These are phyloP conservation scores for Apostasia ramifera DNA, from an alignment of 106 monocot genomes.

Conservation along the genomic window DNA sequence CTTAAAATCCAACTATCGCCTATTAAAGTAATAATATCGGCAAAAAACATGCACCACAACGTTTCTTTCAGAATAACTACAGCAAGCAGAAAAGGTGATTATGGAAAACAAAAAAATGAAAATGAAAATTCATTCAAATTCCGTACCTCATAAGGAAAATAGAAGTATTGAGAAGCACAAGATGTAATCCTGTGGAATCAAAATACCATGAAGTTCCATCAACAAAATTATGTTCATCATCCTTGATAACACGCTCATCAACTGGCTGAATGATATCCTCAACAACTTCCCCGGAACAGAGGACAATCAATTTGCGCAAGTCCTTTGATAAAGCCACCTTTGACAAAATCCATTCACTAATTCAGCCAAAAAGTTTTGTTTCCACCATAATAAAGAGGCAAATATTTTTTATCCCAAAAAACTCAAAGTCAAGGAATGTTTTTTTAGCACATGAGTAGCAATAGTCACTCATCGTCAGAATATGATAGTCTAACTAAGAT, in stretches of 20 bases:
- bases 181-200: conserved; percentile 60
- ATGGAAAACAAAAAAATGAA: too few species aligned
- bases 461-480: too few species aligned
- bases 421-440: not conserved
- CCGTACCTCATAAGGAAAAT: conserved; percentile 69
- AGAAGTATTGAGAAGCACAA: conserved; percentile 72
- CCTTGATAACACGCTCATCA: conserved; percentile 9
- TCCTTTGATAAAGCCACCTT: conserved; percentile 83
- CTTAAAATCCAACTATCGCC: too few species aligned
- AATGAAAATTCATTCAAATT: not conserved
- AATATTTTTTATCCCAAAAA: not conserved
- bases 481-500: too few species aligned
- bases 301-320: conserved; percentile 61
- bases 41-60: too few species aligned
- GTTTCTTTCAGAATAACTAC: too few species aligned
- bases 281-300: conserved; percentile 47
- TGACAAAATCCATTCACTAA: conserved; percentile 11
- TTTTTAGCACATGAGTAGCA: not conserved
- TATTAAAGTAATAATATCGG: too few species aligned
- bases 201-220: conserved; percentile 11
- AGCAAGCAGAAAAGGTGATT: too few species aligned
- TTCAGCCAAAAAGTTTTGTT: not conserved
- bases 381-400: too few species aligned
- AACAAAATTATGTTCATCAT: conserved; percentile 4
- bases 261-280: conserved; percentile 10